phyloP scores from a whole-genome alignment of 345 rosid species.

The Populus simonii region DNA sequence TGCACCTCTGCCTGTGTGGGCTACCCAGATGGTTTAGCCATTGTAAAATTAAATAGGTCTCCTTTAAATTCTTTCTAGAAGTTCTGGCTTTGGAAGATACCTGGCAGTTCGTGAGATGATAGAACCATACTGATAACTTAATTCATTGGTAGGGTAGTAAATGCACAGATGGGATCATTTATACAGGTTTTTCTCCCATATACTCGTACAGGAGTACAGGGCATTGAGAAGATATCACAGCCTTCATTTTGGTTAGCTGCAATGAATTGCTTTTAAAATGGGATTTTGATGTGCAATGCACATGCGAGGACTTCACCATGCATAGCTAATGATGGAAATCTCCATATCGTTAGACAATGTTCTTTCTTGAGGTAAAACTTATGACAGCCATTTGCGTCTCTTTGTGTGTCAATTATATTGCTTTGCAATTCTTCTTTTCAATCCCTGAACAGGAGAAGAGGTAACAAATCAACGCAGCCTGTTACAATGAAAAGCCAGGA shows the following conservation, averaged over 20 bases:
- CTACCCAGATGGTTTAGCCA: conserved; percentile 17
- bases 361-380: too few relatives aligned
- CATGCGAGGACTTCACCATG: not conserved
- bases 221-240: not conserved
- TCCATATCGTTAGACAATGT: too few relatives aligned
- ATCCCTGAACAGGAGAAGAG: not conserved
- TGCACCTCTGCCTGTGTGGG: conserved; percentile 80
- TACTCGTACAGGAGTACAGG: too few relatives aligned
- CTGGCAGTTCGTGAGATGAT: not conserved
- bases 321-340: not conserved
- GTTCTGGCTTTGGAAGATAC: not conserved
- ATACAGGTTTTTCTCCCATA: not conserved
- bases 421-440: not conserved
- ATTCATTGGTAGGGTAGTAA: not conserved
- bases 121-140: not conserved
- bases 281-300: not conserved
- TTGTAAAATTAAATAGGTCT: conserved; percentile 12
- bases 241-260: not conserved
- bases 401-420: too few relatives aligned
- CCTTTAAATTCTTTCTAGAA: not conserved
- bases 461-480: not conserved
- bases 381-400: too few relatives aligned
- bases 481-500: not conserved
- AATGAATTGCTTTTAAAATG: not conserved
- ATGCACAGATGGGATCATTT: not conserved